A percentile compares a stretch with the other conserved stretches of the same genome.
Evolutionary conservation across 371 early-diverging fungal species (phyloP).

Genomic region (Mucor racemosus): DNA sequence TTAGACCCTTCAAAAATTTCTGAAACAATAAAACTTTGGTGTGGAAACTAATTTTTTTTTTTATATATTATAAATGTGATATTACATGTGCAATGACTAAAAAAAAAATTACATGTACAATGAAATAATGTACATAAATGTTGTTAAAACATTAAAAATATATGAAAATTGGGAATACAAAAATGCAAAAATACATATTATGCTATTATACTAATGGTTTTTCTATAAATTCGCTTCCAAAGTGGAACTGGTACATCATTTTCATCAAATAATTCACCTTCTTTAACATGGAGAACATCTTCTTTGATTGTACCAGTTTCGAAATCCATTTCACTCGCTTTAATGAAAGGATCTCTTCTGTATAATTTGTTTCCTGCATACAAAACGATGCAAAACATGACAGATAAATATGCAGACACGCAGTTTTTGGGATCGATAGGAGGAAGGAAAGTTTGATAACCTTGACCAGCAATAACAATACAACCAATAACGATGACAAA

Average conservation of each 20-base stretch:
- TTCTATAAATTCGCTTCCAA: conserved; percentile 26
- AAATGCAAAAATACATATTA: conserved; percentile 11
- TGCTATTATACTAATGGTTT: conserved; percentile 21
- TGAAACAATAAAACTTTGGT: no score
- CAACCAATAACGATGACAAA: conserved; percentile 60
- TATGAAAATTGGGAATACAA: neutral
- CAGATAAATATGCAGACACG: conserved; percentile 51
- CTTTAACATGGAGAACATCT: conserved; percentile 17
- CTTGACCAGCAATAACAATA: conserved; percentile 69
- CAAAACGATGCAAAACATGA: conserved; percentile 51
- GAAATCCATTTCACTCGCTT: conserved; percentile 38
- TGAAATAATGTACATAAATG: conserved; percentile 9
- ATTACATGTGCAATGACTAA: neutral
- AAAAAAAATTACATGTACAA: neutral
- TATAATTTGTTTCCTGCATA: conserved; percentile 55
- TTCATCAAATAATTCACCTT: conserved; percentile 18
- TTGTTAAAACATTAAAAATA: neutral
- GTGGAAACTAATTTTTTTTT: no score
- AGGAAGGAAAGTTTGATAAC: conserved; percentile 52
- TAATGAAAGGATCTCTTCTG: conserved; percentile 31
- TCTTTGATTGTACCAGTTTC: conserved; percentile 35
- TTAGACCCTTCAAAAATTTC: no score
- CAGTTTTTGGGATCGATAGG: conserved; percentile 42
- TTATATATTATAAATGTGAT: neutral
- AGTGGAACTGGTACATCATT: conserved; percentile 16